Evolutionary conservation across 129 eudicot species (phyloP).

Genomic region (Pulicaria dysenterica): DNA sequence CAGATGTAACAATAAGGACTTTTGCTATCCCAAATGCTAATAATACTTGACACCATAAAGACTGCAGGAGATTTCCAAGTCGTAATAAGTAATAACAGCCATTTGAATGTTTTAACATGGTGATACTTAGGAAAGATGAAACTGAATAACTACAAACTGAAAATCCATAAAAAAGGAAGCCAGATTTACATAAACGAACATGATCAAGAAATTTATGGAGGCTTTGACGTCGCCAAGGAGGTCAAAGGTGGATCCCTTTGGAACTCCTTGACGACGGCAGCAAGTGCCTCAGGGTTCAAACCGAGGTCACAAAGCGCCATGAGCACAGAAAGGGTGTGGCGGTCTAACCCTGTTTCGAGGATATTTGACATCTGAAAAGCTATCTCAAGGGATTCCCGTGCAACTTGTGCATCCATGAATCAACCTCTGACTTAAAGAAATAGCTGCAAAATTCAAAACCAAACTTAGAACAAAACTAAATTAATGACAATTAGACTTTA

Average conservation of each 20-base stretch:
- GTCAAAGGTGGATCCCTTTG: conserved; percentile 35
- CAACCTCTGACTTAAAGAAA: conserved; percentile 35
- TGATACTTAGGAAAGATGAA: background rate
- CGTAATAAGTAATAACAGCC: no score
- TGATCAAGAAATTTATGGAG: conserved; percentile 22
- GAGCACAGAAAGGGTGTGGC: conserved; percentile 78
- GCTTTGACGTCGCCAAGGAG: conserved; percentile 24
- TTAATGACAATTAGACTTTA: background rate
- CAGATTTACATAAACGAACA: background rate
- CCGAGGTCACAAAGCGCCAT: conserved; percentile 78
- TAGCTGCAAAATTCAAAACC: conserved; percentile 5
- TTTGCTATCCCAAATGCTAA: no score
- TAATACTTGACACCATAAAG: no score
- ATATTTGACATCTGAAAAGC: conserved; percentile 82
- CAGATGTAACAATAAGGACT: no score
- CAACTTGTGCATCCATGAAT: conserved; percentile 66
- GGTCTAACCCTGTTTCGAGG: conserved; percentile 80
- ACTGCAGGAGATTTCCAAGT: no score
- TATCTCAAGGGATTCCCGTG: conserved; percentile 77
- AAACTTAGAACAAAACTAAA: background rate
- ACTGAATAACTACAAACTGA: background rate
- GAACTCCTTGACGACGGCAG: conserved; percentile 81
- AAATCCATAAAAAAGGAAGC: no score
- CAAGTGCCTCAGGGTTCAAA: conserved; percentile 75
- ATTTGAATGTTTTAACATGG: no score